Conservation (phyloP, 1,284 basidiomycete genomes). For the Vanrija sp. region DNA sequence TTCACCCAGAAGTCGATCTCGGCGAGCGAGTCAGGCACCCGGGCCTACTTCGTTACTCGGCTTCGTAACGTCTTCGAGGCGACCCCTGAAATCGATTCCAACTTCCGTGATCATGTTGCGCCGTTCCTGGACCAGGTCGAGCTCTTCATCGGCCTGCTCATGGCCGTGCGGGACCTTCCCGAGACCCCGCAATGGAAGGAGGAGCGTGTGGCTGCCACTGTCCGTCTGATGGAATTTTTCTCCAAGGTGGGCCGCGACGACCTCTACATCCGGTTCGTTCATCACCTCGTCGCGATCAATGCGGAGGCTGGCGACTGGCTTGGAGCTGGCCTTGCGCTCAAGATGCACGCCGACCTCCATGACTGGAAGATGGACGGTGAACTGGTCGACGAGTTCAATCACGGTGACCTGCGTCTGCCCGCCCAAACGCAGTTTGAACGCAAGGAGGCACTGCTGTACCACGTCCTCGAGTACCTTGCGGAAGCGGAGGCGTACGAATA, state of each 20-base stretch:
- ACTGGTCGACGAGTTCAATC: constrained; percentile 75
- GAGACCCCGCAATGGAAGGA: constrained; percentile 90
- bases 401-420: constrained; percentile 70
- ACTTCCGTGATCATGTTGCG: constrained; percentile 71
- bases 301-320: constrained; percentile 82
- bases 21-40: constrained; percentile 58
- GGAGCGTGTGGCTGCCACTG: constrained; percentile 86
- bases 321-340: constrained; percentile 86
- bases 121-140: constrained; percentile 85
- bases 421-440: constrained; percentile 91
- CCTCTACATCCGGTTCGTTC: constrained; percentile 89
- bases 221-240: constrained; percentile 89
- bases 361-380: constrained; percentile 72
- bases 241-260: constrained; percentile 79
- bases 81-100: constrained; percentile 67
- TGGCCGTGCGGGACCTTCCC: constrained; percentile 87
- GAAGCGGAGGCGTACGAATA: constrained; percentile 96
- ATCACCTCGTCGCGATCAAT: constrained; percentile 85
- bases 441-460: constrained; percentile 81
- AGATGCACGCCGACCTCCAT: constrained; percentile 88
- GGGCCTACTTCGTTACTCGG: constrained; percentile 91
- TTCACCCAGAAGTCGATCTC: constrained; percentile 27
- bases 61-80: constrained; percentile 81
- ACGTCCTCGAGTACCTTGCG: constrained; percentile 82
- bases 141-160: constrained; percentile 86